Percentiles rank a stretch among this genome's conserved stretches.
phyloP scores from a whole-genome alignment of 257 asterid genomes.

The Ilex asprella region DNA sequence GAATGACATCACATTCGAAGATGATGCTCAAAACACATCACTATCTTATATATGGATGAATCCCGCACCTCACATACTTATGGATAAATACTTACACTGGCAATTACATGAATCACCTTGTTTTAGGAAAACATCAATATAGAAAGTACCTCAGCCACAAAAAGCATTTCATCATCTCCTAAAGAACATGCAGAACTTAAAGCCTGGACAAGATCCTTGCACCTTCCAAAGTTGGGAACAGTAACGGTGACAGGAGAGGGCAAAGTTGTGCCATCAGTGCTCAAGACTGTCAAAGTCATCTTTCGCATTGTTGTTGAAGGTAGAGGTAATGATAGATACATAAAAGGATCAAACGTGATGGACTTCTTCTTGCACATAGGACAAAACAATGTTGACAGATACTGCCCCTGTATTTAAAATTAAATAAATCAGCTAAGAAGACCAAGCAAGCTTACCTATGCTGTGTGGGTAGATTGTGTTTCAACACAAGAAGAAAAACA shows the following conservation, averaged over 20 bases:
- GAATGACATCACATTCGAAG: no score
- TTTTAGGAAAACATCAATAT: no score
- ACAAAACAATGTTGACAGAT: constrained; percentile 60
- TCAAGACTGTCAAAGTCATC: constrained; percentile 53
- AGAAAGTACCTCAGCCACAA: constrained; percentile 50
- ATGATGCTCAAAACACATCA: no score
- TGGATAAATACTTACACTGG: no score
- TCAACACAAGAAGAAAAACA: no score
- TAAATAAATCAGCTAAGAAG: not conserved
- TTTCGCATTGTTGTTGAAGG: constrained; percentile 43
- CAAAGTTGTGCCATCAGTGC: constrained; percentile 34
- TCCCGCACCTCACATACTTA: no score
- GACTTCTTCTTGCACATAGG: constrained; percentile 57
- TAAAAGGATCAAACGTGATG: constrained; percentile 59
- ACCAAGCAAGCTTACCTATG: no score
- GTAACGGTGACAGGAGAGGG: constrained; percentile 44
- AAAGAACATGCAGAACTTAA: constrained; percentile 39
- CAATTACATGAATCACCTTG: no score
- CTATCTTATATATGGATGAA: no score
- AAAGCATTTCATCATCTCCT: constrained; percentile 47
- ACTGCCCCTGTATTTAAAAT: constrained; percentile 56
- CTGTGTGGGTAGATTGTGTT: no score
- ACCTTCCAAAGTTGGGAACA: constrained; percentile 49
- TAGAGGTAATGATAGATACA: constrained; percentile 63
- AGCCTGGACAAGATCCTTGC: constrained; percentile 49